A percentile compares a stretch with the other conserved stretches of the same genome.
Conservation (phyloP, 2,329 filamentous ascomycete genomes). For the Apiospora phragmitis region DNA sequence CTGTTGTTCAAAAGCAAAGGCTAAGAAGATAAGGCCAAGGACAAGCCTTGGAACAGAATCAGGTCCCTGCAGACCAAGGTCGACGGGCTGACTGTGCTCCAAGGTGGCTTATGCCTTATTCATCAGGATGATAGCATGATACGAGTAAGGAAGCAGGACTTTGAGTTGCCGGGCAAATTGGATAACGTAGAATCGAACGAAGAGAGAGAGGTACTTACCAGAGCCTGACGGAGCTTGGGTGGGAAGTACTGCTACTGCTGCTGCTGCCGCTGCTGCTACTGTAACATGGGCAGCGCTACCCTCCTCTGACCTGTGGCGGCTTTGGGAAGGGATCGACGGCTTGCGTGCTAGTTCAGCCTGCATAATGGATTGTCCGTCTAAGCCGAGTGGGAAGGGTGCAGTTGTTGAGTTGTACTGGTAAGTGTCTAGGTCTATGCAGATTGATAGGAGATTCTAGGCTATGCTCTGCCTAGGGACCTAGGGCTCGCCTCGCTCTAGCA, state of each 20-base stretch:
- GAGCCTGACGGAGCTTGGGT: conserved; percentile 1
- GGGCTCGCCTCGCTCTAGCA: neutral
- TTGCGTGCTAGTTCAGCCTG: conserved; percentile 1
- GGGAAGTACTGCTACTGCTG: neutral
- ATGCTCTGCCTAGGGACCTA: neutral
- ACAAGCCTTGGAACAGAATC: neutral
- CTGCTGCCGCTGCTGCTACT: neutral
- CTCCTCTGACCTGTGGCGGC: neutral
- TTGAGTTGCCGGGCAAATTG: neutral
- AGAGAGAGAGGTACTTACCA: neutral
- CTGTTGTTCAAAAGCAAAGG: neutral
- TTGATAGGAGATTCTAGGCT: neutral
- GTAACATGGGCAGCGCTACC: neutral
- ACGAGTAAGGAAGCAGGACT: neutral
- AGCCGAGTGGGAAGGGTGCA: neutral
- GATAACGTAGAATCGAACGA: neutral
- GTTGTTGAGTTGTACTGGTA: neutral
- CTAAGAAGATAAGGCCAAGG: neutral
- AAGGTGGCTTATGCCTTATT: neutral
- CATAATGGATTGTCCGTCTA: conserved; percentile 2
- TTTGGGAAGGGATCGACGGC: conserved; percentile 2
- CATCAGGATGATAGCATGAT: neutral
- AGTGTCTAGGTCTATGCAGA: neutral
- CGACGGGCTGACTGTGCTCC: neutral
- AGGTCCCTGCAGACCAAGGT: neutral